Conservation (phyloP, 345 rosid species). For the Excoecaria cochinchinensis region DNA sequence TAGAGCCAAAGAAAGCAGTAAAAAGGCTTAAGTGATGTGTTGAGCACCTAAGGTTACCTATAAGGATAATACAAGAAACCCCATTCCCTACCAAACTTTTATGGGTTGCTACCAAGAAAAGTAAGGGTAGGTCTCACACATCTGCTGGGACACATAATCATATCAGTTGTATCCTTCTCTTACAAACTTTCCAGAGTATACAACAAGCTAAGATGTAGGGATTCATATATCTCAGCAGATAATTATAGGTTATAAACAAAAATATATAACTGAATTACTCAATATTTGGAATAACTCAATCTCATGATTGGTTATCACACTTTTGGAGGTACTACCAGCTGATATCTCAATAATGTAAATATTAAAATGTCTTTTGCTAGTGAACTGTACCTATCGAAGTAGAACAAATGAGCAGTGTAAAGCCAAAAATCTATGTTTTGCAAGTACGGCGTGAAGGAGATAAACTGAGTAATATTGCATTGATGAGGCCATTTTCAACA, state of each 20-base stretch:
- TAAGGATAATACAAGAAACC: conserved; percentile 12
- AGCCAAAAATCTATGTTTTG: too few species aligned
- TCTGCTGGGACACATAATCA: background rate
- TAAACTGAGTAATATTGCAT: background rate
- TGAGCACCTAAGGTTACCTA: conserved; percentile 31
- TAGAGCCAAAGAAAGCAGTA: conserved; percentile 24
- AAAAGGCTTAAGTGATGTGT: conserved; percentile 40
- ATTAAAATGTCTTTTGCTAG: background rate
- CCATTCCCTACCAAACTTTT: conserved; percentile 11
- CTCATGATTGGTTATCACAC: background rate
- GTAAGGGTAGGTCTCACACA: conserved; percentile 1
- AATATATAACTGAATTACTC: background rate
- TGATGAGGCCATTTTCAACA: too few species aligned
- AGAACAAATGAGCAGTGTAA: too few species aligned
- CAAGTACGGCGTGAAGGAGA: background rate
- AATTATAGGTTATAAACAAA: background rate
- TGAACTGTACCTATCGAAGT: background rate
- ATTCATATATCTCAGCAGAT: background rate
- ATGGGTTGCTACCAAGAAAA: background rate
- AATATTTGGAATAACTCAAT: background rate
- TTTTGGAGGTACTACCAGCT: background rate
- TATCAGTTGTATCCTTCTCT: background rate
- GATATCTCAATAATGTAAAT: background rate
- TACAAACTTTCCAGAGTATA: background rate
- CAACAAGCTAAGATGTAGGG: background rate